phyloP scores from a whole-genome alignment of 139 green algal species.

The Gonium pectorale region DNA sequence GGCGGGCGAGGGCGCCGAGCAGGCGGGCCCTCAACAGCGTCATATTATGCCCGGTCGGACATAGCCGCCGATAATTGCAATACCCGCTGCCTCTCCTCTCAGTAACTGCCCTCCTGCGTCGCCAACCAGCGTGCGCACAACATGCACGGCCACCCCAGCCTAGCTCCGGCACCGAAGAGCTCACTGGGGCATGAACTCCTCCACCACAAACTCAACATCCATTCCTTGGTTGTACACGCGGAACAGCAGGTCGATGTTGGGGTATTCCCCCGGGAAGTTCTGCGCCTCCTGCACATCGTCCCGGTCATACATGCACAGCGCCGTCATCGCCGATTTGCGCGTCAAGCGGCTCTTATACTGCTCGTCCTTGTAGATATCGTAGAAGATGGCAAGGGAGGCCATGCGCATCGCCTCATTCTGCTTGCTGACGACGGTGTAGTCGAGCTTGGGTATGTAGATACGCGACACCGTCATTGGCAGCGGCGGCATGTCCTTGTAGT shows the following conservation, averaged over 20 bases:
- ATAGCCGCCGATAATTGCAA: too few species aligned
- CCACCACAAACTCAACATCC: constrained; percentile 62
- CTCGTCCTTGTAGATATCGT: constrained; percentile 74
- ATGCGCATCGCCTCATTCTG: constrained; percentile 48
- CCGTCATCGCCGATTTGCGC: constrained; percentile 62
- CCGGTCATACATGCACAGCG: constrained; percentile 73
- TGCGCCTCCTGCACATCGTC: constrained; percentile 63
- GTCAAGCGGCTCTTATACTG: constrained; percentile 64
- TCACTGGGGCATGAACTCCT: constrained; percentile 53
- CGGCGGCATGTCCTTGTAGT: constrained; percentile 72
- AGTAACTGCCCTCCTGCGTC: too few species aligned
- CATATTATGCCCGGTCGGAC: too few species aligned
- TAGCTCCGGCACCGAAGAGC: neutral
- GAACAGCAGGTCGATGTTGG: constrained; percentile 74
- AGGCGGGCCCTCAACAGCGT: too few species aligned
- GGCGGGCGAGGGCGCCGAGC: too few species aligned
- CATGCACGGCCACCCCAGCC: too few species aligned
- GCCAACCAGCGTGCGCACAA: too few species aligned
- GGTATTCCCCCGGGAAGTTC: constrained; percentile 56
- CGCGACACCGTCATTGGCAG: constrained; percentile 60
- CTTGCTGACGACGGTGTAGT: constrained; percentile 62
- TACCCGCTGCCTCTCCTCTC: too few species aligned
- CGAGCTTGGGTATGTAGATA: constrained; percentile 62
- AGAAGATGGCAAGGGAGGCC: constrained; percentile 71
- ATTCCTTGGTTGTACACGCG: constrained; percentile 66